Percentiles rank a stretch among this genome's conserved stretches.
These are phyloP conservation scores for Annulohypoxylon nitens DNA, from an alignment of 495 filamentous ascomycete genomes.

Conservation along the genomic window DNA sequence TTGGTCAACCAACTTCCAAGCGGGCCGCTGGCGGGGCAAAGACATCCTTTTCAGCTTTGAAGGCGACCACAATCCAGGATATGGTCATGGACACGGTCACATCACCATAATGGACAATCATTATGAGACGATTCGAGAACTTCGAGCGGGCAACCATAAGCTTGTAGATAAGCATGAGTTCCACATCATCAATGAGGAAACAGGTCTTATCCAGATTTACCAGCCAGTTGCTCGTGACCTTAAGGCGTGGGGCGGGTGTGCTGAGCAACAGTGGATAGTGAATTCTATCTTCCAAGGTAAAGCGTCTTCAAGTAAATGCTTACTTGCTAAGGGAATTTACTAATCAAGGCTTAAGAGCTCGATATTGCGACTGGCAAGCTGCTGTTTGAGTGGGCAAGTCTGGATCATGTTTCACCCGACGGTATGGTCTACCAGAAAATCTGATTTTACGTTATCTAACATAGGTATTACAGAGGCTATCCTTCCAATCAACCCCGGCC, in stretches of 20 bases:
- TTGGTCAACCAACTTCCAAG: constrained; percentile 63
- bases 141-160: constrained; percentile 66
- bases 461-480: constrained; percentile 57
- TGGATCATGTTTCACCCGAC: constrained; percentile 57
- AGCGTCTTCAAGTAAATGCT: not conserved
- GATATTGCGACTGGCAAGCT: constrained; percentile 55
- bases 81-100: constrained; percentile 68
- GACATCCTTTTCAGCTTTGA: constrained; percentile 68
- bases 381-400: constrained; percentile 57
- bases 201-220: constrained; percentile 66
- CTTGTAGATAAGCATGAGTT: constrained; percentile 68
- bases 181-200: constrained; percentile 64
- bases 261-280: constrained; percentile 63
- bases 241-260: constrained; percentile 54
- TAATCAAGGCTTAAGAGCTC: constrained; percentile 45
- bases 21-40: constrained; percentile 63
- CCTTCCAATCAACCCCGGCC: constrained; percentile 65
- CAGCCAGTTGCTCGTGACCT: constrained; percentile 59
- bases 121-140: constrained; percentile 67
- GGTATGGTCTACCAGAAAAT: constrained; percentile 47
- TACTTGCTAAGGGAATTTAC: constrained; percentile 30
- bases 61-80: constrained; percentile 66
- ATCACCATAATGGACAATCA: constrained; percentile 65
- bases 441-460: constrained; percentile 4
- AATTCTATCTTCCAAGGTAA: constrained; percentile 66